Percentiles rank a stretch among this genome's conserved stretches.
Conservation (phyloP, 352 stramenopile species). For the Elongisporangium anandrum region DNA sequence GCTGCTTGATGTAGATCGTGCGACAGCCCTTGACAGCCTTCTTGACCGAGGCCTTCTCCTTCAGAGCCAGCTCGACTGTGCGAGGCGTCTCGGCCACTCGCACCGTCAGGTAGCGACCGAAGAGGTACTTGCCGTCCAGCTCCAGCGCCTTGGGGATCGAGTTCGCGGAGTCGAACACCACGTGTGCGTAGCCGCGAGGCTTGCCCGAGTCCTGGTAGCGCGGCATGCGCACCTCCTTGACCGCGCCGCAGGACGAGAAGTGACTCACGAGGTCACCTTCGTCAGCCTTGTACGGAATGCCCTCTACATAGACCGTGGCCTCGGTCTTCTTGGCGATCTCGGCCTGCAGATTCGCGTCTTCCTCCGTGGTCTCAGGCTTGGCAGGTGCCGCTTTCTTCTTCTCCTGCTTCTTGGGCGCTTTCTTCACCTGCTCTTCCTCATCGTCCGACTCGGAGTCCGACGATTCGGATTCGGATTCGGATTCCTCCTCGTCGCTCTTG, state of each 20-base stretch:
- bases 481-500: conserved; percentile 20
- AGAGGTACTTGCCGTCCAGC: conserved; percentile 87
- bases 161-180: conserved; percentile 85
- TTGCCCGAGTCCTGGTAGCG: conserved; percentile 90
- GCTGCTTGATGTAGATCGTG: conserved; percentile 94
- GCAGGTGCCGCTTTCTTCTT: conserved; percentile 15
- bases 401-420: conserved; percentile 26
- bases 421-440: conserved; percentile 68
- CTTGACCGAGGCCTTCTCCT: conserved; percentile 63
- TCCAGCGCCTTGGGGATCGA: conserved; percentile 78
- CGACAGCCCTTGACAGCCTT: conserved; percentile 81
- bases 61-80: conserved; percentile 60
- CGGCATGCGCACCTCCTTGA: conserved; percentile 93
- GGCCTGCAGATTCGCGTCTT: conserved; percentile 36
- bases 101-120: conserved; percentile 88
- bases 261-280: conserved; percentile 90
- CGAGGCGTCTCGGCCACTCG: conserved; percentile 69
- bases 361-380: conserved; percentile 6
- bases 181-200: conserved; percentile 89
- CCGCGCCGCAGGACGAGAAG: conserved; percentile 82
- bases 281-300: conserved; percentile 91
- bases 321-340: conserved; percentile 75
- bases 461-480: conserved; percentile 8
- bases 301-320: conserved; percentile 93
- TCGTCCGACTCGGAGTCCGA: conserved; percentile 12